Evolutionary conservation across 306 rosid genomes (phyloP), one percentile per base, ranked within the genome.

Genomic region (Crotalaria pallida): DNA sequence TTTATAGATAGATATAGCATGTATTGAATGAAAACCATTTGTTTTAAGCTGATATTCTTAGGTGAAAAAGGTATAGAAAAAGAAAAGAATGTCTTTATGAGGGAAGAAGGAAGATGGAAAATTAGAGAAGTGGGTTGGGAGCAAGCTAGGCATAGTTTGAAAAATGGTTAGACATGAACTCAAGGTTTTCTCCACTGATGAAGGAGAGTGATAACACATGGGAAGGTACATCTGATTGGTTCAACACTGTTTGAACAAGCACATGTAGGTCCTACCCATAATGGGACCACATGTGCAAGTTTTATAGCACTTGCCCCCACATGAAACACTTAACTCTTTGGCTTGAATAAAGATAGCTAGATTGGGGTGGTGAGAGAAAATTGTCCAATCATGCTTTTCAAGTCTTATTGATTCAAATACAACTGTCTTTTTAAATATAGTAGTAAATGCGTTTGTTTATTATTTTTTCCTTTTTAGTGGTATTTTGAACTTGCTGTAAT

Each of bases 161-260:
- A 63, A 63, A 65, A 72, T 75, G 38, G 66, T 75, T 71, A 61
- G 74, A 79, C 76, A 80, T 36, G 48, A 52, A 73, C 75, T 59
- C 74, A 70, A 66, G 75, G 76, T 51, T 67, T 72, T 67, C 86
- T 76, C 82, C 85, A 67, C 77, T 80, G 79, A 84, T 78, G 83
- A 50, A 80, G 85, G 86, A 80, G 85, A 85, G 82, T 58, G 85
- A 70, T 69, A 67, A 27, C 60, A 79, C 86, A 77, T 79, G 84
- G 79, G 89, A 76, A 41, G 69, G 10, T 55, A 52, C 66, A 55
- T 58, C 60, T 71, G 65, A 80, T 82, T 80, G 88, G 92, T 16
- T 78, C 72, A 69, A 10, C 81, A 64, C 85, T 79, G 71, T 75
- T 75, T 70, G 80, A 85, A 76, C 74, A 65, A 75, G 79, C 73